A percentile compares a stretch with the other conserved stretches of the same genome.
These are phyloP conservation scores for Trichoderma harzianum DNA, from an alignment of 2,329 filamentous ascomycete genomes.

Conservation along the genomic window DNA sequence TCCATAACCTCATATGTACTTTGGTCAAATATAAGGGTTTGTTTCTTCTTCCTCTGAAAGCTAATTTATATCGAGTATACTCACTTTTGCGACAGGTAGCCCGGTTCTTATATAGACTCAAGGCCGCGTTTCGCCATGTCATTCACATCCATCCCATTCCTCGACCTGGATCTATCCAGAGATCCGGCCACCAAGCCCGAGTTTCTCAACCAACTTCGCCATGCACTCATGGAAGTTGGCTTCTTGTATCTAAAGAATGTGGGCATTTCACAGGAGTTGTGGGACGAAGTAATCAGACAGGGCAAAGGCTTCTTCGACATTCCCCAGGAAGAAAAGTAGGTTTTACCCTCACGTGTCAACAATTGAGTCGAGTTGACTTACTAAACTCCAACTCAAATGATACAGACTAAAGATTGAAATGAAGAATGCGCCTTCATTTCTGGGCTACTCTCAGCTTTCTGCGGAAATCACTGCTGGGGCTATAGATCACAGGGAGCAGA, in stretches of 20 bases:
- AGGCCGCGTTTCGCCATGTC: constrained; percentile 38
- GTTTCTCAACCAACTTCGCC: constrained; percentile 68
- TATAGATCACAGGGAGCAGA: constrained; percentile 79
- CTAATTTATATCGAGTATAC: not conserved
- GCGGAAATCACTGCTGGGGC: constrained; percentile 70
- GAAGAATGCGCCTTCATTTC: constrained; percentile 69
- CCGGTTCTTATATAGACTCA: not conserved
- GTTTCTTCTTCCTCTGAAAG: not conserved
- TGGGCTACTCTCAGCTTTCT: constrained; percentile 64
- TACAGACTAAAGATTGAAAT: constrained; percentile 64
- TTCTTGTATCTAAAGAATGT: constrained; percentile 84
- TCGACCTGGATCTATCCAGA: constrained; percentile 68
- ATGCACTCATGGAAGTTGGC: constrained; percentile 80
- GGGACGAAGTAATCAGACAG: constrained; percentile 62
- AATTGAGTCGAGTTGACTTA: not conserved
- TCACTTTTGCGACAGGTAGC: not conserved
- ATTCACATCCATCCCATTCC: constrained; percentile 72
- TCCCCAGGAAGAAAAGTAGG: constrained; percentile 69
- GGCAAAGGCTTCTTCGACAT: constrained; percentile 75
- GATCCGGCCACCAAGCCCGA: constrained; percentile 63
- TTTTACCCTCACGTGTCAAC: not conserved
- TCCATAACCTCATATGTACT: not conserved
- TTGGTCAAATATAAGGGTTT: not conserved
- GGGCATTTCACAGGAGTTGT: constrained; percentile 64
- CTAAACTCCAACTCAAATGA: not conserved